Percentiles rank a stretch among this genome's conserved stretches.
Evolutionary conservation across 2,329 filamentous ascomycete species (phyloP).

Genomic region (Tolypocladium pustulatum): DNA sequence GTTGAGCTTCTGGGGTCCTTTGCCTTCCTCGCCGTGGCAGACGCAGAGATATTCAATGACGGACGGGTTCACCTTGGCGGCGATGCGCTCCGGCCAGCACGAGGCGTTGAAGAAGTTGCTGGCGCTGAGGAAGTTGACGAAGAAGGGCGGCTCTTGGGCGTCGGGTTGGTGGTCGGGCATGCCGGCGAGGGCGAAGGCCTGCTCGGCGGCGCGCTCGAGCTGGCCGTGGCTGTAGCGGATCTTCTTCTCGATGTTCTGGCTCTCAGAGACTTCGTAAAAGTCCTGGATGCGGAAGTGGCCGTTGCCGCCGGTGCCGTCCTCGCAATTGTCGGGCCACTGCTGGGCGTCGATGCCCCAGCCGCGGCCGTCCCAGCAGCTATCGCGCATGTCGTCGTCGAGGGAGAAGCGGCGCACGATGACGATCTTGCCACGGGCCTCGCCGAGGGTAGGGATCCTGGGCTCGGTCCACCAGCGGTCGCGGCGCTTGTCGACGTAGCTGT

Average conservation of each 20-base stretch:
- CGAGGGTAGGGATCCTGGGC: constrained; percentile 65
- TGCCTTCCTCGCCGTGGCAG: constrained; percentile 41
- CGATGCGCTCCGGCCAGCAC: constrained; percentile 92
- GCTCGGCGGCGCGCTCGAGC: constrained; percentile 58
- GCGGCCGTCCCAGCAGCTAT: constrained; percentile 35
- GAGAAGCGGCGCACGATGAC: constrained; percentile 75
- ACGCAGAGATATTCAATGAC: constrained; percentile 52
- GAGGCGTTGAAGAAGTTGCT: constrained; percentile 89
- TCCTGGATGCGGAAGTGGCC: constrained; percentile 82
- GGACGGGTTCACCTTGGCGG: constrained; percentile 75
- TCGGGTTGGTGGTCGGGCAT: constrained; percentile 14
- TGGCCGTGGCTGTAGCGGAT: constrained; percentile 64
- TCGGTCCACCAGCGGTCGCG: constrained; percentile 66
- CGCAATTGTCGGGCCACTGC: constrained; percentile 80
- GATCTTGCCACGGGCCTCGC: constrained; percentile 70
- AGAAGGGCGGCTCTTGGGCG: constrained; percentile 49
- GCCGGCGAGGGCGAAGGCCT: constrained; percentile 32
- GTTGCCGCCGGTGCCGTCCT: constrained; percentile 57
- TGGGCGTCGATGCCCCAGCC: constrained; percentile 52
- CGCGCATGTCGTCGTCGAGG: constrained; percentile 43
- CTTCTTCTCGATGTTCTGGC: constrained; percentile 69
- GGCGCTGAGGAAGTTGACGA: constrained; percentile 81
- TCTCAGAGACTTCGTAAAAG: constrained; percentile 79
- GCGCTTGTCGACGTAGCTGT: constrained; percentile 55
- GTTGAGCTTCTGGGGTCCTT: constrained; percentile 36